Evolutionary conservation across 495 filamentous ascomycete genomes (phyloP), one percentile per base, ranked within the genome.

Genomic region (Aspergillus affinis): DNA sequence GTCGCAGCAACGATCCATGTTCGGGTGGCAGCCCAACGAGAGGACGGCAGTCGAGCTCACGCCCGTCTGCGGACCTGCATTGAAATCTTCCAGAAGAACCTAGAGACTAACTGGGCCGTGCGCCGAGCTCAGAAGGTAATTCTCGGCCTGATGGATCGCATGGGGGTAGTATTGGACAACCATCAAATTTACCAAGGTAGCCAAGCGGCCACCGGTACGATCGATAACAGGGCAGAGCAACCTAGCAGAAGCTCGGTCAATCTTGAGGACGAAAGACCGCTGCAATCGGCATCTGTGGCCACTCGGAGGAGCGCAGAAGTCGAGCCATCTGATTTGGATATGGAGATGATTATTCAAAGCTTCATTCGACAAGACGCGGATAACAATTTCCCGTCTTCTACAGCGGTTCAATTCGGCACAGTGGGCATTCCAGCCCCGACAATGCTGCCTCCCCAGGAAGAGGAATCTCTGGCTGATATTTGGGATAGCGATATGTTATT

Each of bases 1-100:
- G 70, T 74, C 10, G 66, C 64, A 17, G 74, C 66, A 12, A 78
- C 71, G 0, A 74, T 78, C 19, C 67, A 66, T 36, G 72, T 76
- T 17, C 69, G 74, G 19, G 70, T 75, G 7, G 72, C 70, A 2
- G 70, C 75, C 4, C 72, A 77, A 47, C 61, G 62, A 17, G 61
- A 62, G 47, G 64, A 55, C 0, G 68, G 65, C 3, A 72, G 69
- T 48, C 63, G 65, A 54, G 70, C 72, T 3, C 66, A 74, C 61
- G 45, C 61, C 3, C 65, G 57, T 44, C 61, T 75, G 17, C 57
- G 58, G 21, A 65, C 54, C 6, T 75, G 72, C 52, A 30, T 73
- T 6, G 57, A 63, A 7, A 63, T 75, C 3, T 72, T 75, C 26
- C 47, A 62, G 13, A 65, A 69, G 54, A 72, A 73, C 19, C 62